Evolutionary conservation across 2,329 filamentous ascomycete species (phyloP).

Genomic region (Calonectria honghensis): DNA sequence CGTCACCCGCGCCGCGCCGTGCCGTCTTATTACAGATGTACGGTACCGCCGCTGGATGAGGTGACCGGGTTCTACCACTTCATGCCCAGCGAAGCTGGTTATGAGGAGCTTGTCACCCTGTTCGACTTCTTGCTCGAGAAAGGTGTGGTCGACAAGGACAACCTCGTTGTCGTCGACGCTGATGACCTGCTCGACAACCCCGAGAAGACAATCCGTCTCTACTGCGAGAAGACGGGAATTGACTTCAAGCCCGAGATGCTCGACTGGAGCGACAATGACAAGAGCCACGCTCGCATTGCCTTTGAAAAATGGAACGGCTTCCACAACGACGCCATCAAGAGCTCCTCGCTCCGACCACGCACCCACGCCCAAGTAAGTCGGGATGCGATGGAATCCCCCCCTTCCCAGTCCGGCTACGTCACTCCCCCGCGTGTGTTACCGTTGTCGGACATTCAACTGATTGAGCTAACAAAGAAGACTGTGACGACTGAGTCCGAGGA

Average conservation of each 20-base stretch:
- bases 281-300: slow-evolving; percentile 81
- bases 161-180: slow-evolving; percentile 92
- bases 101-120: slow-evolving; percentile 88
- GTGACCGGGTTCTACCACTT: slow-evolving; percentile 92
- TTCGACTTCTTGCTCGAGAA: slow-evolving; percentile 88
- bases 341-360: slow-evolving; percentile 83
- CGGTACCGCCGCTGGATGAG: slow-evolving; percentile 87
- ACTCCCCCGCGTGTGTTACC: slow-evolving; percentile 46
- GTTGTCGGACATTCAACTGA: slow-evolving; percentile 50
- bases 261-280: slow-evolving; percentile 85
- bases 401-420: slow-evolving; percentile 45
- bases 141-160: slow-evolving; percentile 81
- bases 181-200: slow-evolving; percentile 95
- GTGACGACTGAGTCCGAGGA: slow-evolving; percentile 81
- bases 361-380: slow-evolving; percentile 75
- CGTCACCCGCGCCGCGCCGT: slow-evolving; percentile 94
- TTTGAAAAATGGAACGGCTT: slow-evolving; percentile 99
- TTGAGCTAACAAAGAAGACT: slow-evolving; percentile 69
- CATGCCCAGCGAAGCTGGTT: slow-evolving; percentile 91
- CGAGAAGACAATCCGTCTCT: slow-evolving; percentile 82
- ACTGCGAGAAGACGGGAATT: slow-evolving; percentile 88
- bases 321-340: slow-evolving; percentile 94
- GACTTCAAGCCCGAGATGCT: slow-evolving; percentile 87
- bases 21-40: slow-evolving; percentile 96
- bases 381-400: slow-evolving; percentile 31